Base-by-base conservation (phyloP, 441 rosid genomes). In the Theobroma grandiflorum region DNA sequence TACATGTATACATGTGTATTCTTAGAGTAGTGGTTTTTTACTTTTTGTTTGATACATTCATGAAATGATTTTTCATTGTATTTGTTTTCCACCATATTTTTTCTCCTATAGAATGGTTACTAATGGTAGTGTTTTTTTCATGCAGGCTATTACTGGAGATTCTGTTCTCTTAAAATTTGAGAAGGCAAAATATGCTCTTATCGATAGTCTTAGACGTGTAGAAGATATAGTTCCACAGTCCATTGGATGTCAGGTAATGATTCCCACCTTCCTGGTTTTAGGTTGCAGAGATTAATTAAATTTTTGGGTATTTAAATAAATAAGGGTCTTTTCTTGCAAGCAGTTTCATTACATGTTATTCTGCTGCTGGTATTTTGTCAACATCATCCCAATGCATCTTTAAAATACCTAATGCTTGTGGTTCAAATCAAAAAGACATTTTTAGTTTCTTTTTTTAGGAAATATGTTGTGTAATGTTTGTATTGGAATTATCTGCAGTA, bases 141-240 rank as follows among this genome's bases (percentile, higher is more conserved):
- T 87, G 81, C 86, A 97, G 99, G 99, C 99, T 78, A 94, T 97
- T 78, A 97, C 99, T 2, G 98, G 96, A 72, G 98, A 97, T 86
- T 89, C 98, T 45, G 93, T 95, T 83, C 94, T 97, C 80, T 81
- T 81, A 65, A 97, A 96, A 84, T 97, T 97, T 80, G 98, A 92
- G 81, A 97, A 90, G 87, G 94, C 95, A 50, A 91, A 90, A 77
- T 74, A 75, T 85, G 89, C 95, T 68, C 98, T 97, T 77, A 86
- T 87, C 37, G 90, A 93, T 77, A 87, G 99, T 87, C 98, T 97
- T 79, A 92, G 86, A 88, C 93, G 93, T 31, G 98, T 96, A 2
- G 97, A 97, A 86, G 97, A 96, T 87, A 96, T 97, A 87, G 98
- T 96, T 83, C 97, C 94, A 20, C 94, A 89, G 81, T 91, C 98